phyloP scores from a whole-genome alignment of 2,329 filamentous ascomycete species.

The Claviceps capensis region DNA sequence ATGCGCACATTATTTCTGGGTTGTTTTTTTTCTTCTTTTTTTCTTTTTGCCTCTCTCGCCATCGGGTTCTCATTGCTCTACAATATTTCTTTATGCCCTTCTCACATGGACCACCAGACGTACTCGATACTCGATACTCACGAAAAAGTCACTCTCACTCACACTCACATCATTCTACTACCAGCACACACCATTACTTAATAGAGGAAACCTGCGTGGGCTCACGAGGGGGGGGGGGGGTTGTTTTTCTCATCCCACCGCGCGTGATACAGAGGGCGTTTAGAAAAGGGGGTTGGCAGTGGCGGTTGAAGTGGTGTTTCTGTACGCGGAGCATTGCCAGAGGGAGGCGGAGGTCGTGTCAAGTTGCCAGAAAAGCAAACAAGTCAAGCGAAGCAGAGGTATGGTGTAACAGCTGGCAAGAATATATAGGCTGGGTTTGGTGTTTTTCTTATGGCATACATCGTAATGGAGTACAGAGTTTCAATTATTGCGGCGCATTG shows the following conservation, averaged over 20 bases:
- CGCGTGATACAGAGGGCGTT: not conserved
- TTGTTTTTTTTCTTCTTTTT: slow-evolving; percentile 8
- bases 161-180: slow-evolving; percentile 1
- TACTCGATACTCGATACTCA: not conserved
- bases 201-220: not conserved
- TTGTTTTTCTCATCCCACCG: not conserved
- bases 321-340: slow-evolving; percentile 1
- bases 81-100: slow-evolving; percentile 13
- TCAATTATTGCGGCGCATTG: slow-evolving; percentile 1
- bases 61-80: slow-evolving; percentile 6
- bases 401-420: slow-evolving; percentile 5
- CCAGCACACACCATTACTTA: slow-evolving; percentile 1
- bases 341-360: not conserved
- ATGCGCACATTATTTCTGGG: not conserved
- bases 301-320: not conserved
- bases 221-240: not conserved
- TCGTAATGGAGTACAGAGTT: slow-evolving; percentile 22
- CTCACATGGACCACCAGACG: slow-evolving; percentile 1
- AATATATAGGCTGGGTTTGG: slow-evolving; percentile 11
- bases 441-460: slow-evolving; percentile 19
- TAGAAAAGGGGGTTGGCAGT: not conserved
- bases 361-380: slow-evolving; percentile 1
- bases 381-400: slow-evolving; percentile 1
- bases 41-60: slow-evolving; percentile 15
- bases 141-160: not conserved